Percentiles rank a stretch among this genome's conserved stretches.
Conservation (phyloP, 306 rosid species). For the Lathyrus oleraceus region DNA sequence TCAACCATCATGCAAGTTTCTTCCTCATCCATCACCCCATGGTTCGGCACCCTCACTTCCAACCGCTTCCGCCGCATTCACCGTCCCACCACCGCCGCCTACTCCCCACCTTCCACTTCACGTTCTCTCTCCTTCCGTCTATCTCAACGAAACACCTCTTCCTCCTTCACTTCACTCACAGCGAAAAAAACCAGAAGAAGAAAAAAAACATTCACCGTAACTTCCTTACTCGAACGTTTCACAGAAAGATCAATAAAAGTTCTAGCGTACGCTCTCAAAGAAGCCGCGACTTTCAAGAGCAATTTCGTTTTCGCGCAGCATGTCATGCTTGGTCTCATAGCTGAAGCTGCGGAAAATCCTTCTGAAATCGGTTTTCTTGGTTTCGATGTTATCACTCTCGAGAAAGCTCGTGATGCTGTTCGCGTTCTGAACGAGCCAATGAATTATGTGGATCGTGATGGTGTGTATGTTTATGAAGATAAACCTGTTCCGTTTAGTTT, state of each 20-base stretch:
- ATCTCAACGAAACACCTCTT: conserved; percentile 29
- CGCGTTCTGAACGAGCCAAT: conserved; percentile 47
- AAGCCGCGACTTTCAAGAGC: conserved; percentile 64
- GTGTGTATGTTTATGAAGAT: neutral
- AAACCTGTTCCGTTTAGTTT: conserved; percentile 58
- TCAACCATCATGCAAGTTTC: conserved; percentile 50
- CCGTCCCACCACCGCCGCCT: conserved; percentile 12
- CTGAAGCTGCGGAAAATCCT: conserved; percentile 73
- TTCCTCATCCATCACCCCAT: conserved; percentile 29
- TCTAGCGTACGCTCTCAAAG: conserved; percentile 65
- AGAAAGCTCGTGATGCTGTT: conserved; percentile 66
- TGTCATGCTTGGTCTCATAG: conserved; percentile 77
- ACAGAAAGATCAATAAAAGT: conserved; percentile 83
- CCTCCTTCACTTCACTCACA: neutral
- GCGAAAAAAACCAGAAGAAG: neutral
- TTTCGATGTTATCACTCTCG: conserved; percentile 57
- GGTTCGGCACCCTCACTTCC: conserved; percentile 29
- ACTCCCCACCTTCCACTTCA: conserved; percentile 13
- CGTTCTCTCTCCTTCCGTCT: conserved; percentile 34
- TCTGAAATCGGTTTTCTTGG: conserved; percentile 60
- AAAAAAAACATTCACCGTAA: conserved; percentile 32
- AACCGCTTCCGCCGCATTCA: conserved; percentile 24
- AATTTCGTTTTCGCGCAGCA: conserved; percentile 68
- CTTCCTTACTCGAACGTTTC: conserved; percentile 71
- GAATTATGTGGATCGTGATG: conserved; percentile 11